Base-by-base conservation (phyloP, 257 asterid genomes). In the Mitragyna speciosa region DNA sequence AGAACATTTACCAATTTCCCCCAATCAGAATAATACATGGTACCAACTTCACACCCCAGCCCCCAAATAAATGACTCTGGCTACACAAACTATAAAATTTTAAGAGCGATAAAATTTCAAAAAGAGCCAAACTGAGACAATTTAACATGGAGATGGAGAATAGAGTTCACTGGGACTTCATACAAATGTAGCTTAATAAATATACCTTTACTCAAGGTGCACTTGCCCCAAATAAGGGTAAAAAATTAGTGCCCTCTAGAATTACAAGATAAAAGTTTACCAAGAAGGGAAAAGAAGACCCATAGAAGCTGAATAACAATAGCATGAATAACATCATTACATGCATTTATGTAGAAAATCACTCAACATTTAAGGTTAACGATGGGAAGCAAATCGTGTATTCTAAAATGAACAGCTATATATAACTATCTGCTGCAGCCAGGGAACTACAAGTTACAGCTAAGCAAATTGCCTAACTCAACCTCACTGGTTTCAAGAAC, bases 401-500 rank as follows among this genome's bases (percentile, higher is more conserved):
- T 48, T 65, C 19, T 41, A 17, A 41, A 41, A 31, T 41, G 31
- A 39, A 19, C 11, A 24, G 26, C 71, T 12, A 64, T 70, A 31
- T 78, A 22, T 19, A 20, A 22, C 68, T 69, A 52, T 69, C n/a
- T 51, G 45, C 54, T 10, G 4, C 61, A 41, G 20, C 77, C 72
- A 70, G 66, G 51, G 56, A 22, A 70, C 28, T 73, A 39, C 30
- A 69, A 45, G 36, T 49, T 52, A 49, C 16, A 31, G n/a, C 31
- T 22, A 39, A 70, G 82, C 58, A 41, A 56, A 22, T 58, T 58
- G 70, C 36, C 41, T 45, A 26, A 70, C 54, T 69, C 76, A 56
- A 30, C 14, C 28, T 12, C 9, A 14, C 16, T 30, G 77, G 63
- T 79, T 70, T 86, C 85, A 87, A 31, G 74, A 72, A 64, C 84